phyloP scores from a whole-genome alignment of 805 yeast genomes.

The Yarrowia keelungensis region DNA sequence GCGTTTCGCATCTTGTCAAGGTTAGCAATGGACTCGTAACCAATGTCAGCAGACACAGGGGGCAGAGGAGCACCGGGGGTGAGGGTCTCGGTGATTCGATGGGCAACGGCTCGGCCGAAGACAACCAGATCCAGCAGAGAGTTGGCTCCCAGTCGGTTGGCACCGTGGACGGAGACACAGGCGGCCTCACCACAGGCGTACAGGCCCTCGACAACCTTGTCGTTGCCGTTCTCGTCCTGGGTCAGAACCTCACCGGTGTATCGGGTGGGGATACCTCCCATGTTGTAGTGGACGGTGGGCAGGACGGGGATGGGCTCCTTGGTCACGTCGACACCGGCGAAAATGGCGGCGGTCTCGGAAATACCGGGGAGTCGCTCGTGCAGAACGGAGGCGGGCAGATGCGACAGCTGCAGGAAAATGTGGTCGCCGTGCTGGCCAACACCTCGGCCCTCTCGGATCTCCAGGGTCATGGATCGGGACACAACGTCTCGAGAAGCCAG shows the following conservation, averaged over 20 bases:
- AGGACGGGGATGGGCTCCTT: slow-evolving; percentile 98
- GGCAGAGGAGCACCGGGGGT: slow-evolving; percentile 89
- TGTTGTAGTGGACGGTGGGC: slow-evolving; percentile 98
- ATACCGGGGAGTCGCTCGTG: slow-evolving; percentile 98
- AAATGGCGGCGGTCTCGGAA: slow-evolving; percentile 96
- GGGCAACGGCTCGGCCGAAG: slow-evolving; percentile 97
- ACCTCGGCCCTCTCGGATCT: slow-evolving; percentile 98
- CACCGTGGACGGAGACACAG: slow-evolving; percentile 99
- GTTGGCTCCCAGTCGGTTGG: slow-evolving; percentile 98
- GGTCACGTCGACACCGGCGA: slow-evolving; percentile 99
- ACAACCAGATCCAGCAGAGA: slow-evolving; percentile 95
- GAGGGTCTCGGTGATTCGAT: slow-evolving; percentile 82
- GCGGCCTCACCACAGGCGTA: slow-evolving; percentile 99
- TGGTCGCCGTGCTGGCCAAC: slow-evolving; percentile 97
- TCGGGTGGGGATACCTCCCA: slow-evolving; percentile 99
- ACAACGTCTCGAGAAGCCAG: slow-evolving; percentile 98
- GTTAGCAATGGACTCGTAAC: slow-evolving; percentile 87
- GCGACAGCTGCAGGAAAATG: slow-evolving; percentile 91
- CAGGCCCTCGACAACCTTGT: slow-evolving; percentile 88
- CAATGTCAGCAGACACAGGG: slow-evolving; percentile 83
- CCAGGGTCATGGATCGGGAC: slow-evolving; percentile 97
- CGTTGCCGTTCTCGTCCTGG: slow-evolving; percentile 84
- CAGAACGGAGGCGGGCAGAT: slow-evolving; percentile 88
- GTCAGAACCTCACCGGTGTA: slow-evolving; percentile 95
- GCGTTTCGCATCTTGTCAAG: slow-evolving; percentile 89